Percentiles rank a stretch among this genome's conserved stretches.
These are phyloP conservation scores for Orbilia quercus DNA, from an alignment of 2,329 filamentous ascomycete genomes.

Conservation along the genomic window DNA sequence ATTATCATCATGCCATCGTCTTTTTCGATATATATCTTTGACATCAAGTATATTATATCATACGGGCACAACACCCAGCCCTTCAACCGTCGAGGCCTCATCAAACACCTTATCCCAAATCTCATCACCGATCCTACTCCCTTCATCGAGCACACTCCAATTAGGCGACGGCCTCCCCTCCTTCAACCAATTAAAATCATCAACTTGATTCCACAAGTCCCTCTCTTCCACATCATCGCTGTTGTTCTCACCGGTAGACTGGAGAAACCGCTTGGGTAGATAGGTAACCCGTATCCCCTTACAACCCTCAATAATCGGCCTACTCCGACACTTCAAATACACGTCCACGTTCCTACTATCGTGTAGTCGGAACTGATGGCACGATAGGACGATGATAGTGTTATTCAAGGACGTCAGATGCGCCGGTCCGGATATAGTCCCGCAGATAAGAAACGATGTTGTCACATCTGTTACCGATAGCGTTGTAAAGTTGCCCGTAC, in stretches of 20 bases:
- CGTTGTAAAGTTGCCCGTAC: slow-evolving; percentile 19
- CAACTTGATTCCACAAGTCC: slow-evolving; percentile 88
- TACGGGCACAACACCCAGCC: no score
- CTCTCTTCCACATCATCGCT: slow-evolving; percentile 50
- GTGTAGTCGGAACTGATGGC: slow-evolving; percentile 93
- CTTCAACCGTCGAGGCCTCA: no score
- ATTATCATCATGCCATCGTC: no score
- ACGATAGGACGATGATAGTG: slow-evolving; percentile 80
- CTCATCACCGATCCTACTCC: slow-evolving; percentile 70
- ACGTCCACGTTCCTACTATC: slow-evolving; percentile 83
- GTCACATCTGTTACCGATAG: slow-evolving; percentile 73
- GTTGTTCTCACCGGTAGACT: slow-evolving; percentile 64
- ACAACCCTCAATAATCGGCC: slow-evolving; percentile 95
- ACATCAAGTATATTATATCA: slow-evolving; percentile 2
- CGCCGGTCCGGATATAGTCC: slow-evolving; percentile 80
- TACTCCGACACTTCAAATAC: slow-evolving; percentile 82
- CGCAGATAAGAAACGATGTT: slow-evolving; percentile 78
- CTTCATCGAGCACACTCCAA: slow-evolving; percentile 77
- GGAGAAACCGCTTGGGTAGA: slow-evolving; percentile 73
- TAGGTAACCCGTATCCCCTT: slow-evolving; percentile 80
- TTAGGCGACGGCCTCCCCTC: slow-evolving; percentile 81
- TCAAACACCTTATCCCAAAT: slow-evolving; percentile 69
- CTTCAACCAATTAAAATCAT: slow-evolving; percentile 98
- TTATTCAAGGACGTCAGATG: slow-evolving; percentile 81
- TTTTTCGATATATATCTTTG: no score